Percentiles rank a stretch among this genome's conserved stretches.
Conservation (phyloP, 2,329 filamentous ascomycete species). For the Fusarium sp. region DNA sequence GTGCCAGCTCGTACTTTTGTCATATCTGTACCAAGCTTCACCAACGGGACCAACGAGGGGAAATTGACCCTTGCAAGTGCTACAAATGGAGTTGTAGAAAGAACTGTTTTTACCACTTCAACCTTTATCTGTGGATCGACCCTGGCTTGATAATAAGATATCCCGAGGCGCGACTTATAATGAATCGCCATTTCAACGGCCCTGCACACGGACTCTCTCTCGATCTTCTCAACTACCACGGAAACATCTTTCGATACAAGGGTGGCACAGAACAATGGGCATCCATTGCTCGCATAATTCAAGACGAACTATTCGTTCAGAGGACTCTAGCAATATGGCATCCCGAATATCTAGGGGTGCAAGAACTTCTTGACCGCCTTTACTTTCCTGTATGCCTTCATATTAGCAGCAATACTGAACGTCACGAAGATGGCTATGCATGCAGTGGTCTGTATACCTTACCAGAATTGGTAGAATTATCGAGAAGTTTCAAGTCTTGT, state of each 20-base stretch:
- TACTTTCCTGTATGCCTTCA: neutral
- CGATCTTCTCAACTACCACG: neutral
- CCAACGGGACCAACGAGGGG: neutral
- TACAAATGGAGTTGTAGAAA: rapidly evolving
- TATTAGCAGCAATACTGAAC: neutral
- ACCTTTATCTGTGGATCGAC: neutral
- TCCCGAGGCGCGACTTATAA: constrained; percentile 1
- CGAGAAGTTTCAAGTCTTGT: neutral
- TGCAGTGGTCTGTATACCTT: neutral
- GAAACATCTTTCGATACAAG: rapidly evolving
- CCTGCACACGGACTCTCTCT: neutral
- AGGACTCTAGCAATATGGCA: neutral
- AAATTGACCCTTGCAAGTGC: rapidly evolving
- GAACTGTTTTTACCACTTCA: neutral
- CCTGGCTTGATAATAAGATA: neutral
- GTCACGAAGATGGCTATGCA: neutral
- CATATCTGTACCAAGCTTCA: constrained; percentile 2
- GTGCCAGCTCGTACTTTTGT: neutral
- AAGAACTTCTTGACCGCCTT: rapidly evolving
- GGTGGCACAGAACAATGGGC: neutral
- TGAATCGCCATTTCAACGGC: constrained; percentile 17
- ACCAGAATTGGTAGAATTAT: neutral
- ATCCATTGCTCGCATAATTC: neutral
- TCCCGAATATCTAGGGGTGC: neutral
- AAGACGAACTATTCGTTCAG: neutral